Evolutionary conservation across 805 yeast species (phyloP), one percentile per base, ranked within the genome.

Genomic region (Metschnikowia matae): DNA sequence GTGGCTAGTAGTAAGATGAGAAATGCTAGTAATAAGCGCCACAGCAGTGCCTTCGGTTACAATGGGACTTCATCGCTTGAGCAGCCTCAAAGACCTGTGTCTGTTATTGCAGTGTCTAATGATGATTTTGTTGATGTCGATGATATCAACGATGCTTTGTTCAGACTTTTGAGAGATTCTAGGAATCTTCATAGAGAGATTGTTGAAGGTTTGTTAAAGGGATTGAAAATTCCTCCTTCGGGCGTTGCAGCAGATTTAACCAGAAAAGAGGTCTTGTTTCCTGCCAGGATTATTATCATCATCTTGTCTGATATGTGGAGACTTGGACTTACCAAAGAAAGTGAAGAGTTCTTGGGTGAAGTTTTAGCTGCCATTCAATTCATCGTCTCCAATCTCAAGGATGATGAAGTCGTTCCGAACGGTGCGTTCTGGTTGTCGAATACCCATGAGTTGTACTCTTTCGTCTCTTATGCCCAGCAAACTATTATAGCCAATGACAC

Each of bases 401-500:
- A 92, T 49, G 96, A 87, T 52, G 95, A 88, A 58, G 83, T 89
- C 33, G 84, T 91, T 61, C 83, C 89, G 43, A 89, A 89, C 60
- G 98, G 97, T 58, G 96, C 97, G 0, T 94, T 91, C 75, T 94
- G 99, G 99, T 77, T 94, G 56, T 88, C 97, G 3, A 94, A 94
- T 70, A 91, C 95, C 2, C 97, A 94, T 66, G 98, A 94, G 66
- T 78, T 94, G 61, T 88, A 87, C 68, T 90, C 98, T 3, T 94
- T 94, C 75, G 96, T 92, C 52, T 83, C 91, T 14, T 87, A 89
- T 68, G 98, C 98, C 2, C 96, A 92, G 68, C 82, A 83, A 52
- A 89, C 96, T n/a, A 89, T 94, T 53, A 72, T 88, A 46, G 91
- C 88, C 42, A 89, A 89, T 63, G 96, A 87, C 63, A 78, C 84